These are phyloP conservation scores for Cryptococcus sp. DNA, from an alignment of 1,284 basidiomycete species.

Conservation along the genomic window DNA sequence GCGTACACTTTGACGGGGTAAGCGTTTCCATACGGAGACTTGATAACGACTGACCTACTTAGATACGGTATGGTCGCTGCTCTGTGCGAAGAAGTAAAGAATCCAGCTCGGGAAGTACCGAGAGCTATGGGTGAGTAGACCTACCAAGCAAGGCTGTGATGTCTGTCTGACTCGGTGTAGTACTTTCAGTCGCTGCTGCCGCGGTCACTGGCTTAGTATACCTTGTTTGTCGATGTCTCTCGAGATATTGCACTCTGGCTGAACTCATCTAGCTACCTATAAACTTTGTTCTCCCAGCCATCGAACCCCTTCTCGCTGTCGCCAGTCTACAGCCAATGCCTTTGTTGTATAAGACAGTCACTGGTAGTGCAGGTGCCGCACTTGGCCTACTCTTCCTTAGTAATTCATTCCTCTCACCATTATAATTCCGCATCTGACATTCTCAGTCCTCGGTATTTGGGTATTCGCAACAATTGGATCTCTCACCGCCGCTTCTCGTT, in stretches of 20 bases:
- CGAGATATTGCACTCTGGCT: background rate
- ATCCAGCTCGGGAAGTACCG: constrained; percentile 45
- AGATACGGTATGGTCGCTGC: constrained; percentile 49
- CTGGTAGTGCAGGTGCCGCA: constrained; percentile 46
- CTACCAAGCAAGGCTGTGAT: constrained; percentile 16
- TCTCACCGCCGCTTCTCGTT: constrained; percentile 49
- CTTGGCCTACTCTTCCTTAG: constrained; percentile 50
- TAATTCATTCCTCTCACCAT: constrained; percentile 2
- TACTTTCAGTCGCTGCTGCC: constrained; percentile 48
- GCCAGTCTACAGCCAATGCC: constrained; percentile 50
- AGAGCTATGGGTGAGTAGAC: constrained; percentile 40
- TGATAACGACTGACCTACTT: constrained; percentile 13
- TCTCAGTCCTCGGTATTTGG: constrained; percentile 48
- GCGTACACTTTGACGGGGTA: constrained; percentile 44
- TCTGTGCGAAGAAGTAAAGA: constrained; percentile 47
- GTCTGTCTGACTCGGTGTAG: constrained; percentile 14
- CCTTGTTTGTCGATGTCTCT: constrained; percentile 17
- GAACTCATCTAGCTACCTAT: constrained; percentile 43
- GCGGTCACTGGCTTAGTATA: constrained; percentile 49
- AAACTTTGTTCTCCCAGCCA: constrained; percentile 49
- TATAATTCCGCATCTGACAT: background rate
- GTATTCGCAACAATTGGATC: constrained; percentile 50
- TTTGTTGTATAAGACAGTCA: constrained; percentile 49
- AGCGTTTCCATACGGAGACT: background rate
- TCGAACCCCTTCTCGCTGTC: constrained; percentile 42